A percentile compares a stretch with the other conserved stretches of the same genome.
These are phyloP conservation scores for Colletotrichum sp. DNA, from an alignment of 2,329 filamentous ascomycete genomes.

Conservation along the genomic window DNA sequence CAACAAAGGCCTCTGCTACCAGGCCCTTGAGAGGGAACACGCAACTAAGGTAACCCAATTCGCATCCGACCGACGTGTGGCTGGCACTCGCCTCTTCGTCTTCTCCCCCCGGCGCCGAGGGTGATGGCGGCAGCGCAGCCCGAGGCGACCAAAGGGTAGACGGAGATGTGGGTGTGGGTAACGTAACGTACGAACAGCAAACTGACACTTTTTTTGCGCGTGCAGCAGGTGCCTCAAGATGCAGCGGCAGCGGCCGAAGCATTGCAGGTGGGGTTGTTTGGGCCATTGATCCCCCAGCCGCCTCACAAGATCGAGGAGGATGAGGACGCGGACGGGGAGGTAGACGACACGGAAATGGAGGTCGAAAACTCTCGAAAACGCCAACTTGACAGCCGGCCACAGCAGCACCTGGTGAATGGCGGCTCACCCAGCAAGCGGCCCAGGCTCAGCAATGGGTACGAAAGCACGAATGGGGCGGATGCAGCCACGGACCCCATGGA, in stretches of 20 bases:
- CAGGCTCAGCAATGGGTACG: slow-evolving; percentile 67
- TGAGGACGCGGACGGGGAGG: slow-evolving; percentile 38
- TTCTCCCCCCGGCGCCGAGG: slow-evolving; percentile 22
- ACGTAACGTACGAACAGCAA: slow-evolving; percentile 20
- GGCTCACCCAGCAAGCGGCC: slow-evolving; percentile 64
- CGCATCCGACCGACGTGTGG: neutral
- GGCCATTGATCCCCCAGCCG: slow-evolving; percentile 54
- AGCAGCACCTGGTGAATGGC: slow-evolving; percentile 49
- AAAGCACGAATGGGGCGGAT: slow-evolving; percentile 51
- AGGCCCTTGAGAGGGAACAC: slow-evolving; percentile 62
- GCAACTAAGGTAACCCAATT: slow-evolving; percentile 50
- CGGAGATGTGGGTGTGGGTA: slow-evolving; percentile 1
- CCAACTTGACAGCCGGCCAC: slow-evolving; percentile 46
- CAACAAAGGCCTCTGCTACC: slow-evolving; percentile 68
- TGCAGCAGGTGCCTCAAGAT: slow-evolving; percentile 53
- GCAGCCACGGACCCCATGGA: slow-evolving; percentile 61
- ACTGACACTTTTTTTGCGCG: slow-evolving; percentile 40
- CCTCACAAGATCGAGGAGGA: slow-evolving; percentile 43
- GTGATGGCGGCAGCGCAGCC: neutral
- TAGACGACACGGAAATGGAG: slow-evolving; percentile 41
- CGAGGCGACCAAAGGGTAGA: slow-evolving; percentile 20
- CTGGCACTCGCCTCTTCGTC: neutral
- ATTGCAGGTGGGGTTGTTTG: slow-evolving; percentile 60
- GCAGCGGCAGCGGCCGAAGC: slow-evolving; percentile 50
- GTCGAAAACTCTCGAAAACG: slow-evolving; percentile 57